Conservation (phyloP, 768 basidiomycete species). For the Tephrocybe rancida region DNA sequence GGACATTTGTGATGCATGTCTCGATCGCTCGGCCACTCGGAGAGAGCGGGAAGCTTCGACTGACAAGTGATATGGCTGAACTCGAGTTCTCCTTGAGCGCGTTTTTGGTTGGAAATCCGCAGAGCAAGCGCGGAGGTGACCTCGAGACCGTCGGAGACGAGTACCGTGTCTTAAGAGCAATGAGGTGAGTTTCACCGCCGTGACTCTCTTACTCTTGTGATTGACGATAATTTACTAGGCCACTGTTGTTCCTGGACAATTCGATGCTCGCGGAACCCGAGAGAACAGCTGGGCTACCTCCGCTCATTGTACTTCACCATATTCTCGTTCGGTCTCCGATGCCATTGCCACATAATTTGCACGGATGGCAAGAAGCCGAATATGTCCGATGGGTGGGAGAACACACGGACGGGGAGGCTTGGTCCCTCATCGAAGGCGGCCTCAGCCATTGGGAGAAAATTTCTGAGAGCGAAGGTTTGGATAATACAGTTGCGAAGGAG, state of each 20-base stretch:
- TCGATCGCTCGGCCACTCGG: slow-evolving; percentile 91
- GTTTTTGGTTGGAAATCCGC: slow-evolving; percentile 63
- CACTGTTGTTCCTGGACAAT: slow-evolving; percentile 88
- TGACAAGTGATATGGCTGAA: slow-evolving; percentile 96
- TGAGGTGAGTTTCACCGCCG: slow-evolving; percentile 59
- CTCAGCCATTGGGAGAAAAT: slow-evolving; percentile 79
- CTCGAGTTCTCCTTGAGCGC: slow-evolving; percentile 90
- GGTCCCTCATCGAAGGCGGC: slow-evolving; percentile 79
- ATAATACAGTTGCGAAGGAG: slow-evolving; percentile 49
- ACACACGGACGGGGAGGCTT: slow-evolving; percentile 79
- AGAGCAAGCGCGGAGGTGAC: slow-evolving; percentile 62
- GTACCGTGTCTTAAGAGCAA: slow-evolving; percentile 81
- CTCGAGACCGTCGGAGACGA: slow-evolving; percentile 84
- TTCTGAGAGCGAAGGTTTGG: slow-evolving; percentile 56
- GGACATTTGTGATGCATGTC: slow-evolving; percentile 90
- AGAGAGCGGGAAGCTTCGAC: slow-evolving; percentile 91
- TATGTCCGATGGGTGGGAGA: slow-evolving; percentile 97
- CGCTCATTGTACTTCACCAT: slow-evolving; percentile 88
- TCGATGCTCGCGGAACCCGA: slow-evolving; percentile 61
- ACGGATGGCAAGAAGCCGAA: slow-evolving; percentile 95
- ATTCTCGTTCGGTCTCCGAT: slow-evolving; percentile 88
- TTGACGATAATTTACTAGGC: slow-evolving; percentile 45
- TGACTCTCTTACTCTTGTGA: neutral
- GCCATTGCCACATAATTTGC: slow-evolving; percentile 83
- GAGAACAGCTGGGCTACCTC: slow-evolving; percentile 77